These are phyloP conservation scores for Pleurotus platypus DNA, from an alignment of 768 basidiomycete species.

Conservation along the genomic window DNA sequence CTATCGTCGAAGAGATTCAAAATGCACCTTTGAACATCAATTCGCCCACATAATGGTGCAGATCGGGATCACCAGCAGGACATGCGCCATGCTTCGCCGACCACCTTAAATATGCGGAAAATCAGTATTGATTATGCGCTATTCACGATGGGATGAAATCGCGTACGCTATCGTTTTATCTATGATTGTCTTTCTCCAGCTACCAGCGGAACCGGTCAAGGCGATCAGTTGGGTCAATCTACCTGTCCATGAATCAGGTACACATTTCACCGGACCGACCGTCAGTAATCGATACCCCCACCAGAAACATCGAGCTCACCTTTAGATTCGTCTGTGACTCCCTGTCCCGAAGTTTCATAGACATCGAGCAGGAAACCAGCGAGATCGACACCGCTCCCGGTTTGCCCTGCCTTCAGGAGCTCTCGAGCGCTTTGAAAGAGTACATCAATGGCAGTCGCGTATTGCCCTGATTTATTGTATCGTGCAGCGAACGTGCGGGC, in stretches of 20 bases:
- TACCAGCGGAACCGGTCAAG: conserved; percentile 69
- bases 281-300: too few relatives aligned
- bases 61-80: conserved; percentile 82
- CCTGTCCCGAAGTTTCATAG: conserved; percentile 72
- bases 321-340: conserved; percentile 72
- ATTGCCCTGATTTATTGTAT: conserved; percentile 76
- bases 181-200: conserved; percentile 90
- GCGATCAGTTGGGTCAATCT: conserved; percentile 90
- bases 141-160: not conserved
- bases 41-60: conserved; percentile 91
- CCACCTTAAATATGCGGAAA: conserved; percentile 57
- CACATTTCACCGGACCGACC: too few relatives aligned
- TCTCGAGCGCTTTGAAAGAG: conserved; percentile 88
- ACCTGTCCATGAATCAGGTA: conserved; percentile 39
- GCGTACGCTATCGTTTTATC: conserved; percentile 81
- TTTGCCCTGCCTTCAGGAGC: conserved; percentile 83
- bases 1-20: not conserved
- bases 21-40: conserved; percentile 75
- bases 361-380: conserved; percentile 76
- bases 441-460: conserved; percentile 86
- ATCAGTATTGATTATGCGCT: conserved; percentile 11
- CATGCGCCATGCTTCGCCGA: conserved; percentile 72
- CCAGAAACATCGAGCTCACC: conserved; percentile 43
- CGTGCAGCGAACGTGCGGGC: conserved; percentile 92
- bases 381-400: conserved; percentile 89